Conservation (phyloP, 148 eudicot species). For the Oxyria digyna region DNA sequence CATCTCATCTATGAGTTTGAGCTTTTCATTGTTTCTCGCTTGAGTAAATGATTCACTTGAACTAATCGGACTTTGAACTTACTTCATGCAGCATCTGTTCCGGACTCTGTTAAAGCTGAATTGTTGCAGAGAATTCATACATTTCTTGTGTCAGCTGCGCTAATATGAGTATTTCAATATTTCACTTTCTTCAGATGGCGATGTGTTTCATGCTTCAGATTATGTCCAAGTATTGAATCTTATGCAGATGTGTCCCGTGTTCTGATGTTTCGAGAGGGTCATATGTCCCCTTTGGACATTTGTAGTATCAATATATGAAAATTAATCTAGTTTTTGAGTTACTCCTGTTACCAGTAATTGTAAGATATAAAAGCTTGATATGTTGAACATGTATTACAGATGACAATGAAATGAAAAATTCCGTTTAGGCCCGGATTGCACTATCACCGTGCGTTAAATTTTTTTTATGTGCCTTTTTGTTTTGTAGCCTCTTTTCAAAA, state of each 20-base stretch:
- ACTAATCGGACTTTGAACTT: neutral
- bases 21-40: neutral
- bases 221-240: neutral
- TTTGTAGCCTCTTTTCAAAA: too few species aligned
- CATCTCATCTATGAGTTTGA: neutral
- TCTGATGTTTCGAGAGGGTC: neutral
- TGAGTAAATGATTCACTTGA: neutral
- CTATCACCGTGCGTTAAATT: too few species aligned
- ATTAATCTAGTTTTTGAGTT: neutral
- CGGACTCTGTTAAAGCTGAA: slow-evolving; percentile 59
- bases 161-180: neutral
- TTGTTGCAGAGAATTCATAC: slow-evolving; percentile 57
- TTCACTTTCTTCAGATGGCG: neutral
- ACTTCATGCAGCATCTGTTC: slow-evolving; percentile 45
- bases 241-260: neutral
- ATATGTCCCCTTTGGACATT: neutral
- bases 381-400: neutral
- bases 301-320: neutral
- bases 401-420: neutral
- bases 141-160: slow-evolving; percentile 48
- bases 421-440: too few species aligned
- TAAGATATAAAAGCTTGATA: neutral
- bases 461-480: too few species aligned
- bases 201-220: neutral
- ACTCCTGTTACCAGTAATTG: neutral